A percentile compares a stretch with the other conserved stretches of the same genome.
phyloP scores from a whole-genome alignment of 345 rosid genomes.

The Lepidium africanum region DNA sequence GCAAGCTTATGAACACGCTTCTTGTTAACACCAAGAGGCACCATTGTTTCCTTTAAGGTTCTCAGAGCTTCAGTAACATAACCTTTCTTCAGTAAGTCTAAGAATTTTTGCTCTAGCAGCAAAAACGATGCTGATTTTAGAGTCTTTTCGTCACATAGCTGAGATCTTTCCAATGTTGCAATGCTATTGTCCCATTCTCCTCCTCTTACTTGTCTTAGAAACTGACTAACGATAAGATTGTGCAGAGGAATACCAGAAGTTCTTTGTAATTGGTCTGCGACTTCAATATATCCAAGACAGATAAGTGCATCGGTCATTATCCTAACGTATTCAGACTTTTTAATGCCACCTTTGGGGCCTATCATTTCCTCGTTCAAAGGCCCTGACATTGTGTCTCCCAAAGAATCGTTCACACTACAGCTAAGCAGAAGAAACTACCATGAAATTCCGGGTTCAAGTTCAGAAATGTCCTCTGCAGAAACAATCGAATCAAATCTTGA shows the following conservation, averaged over 20 bases:
- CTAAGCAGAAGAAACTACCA: no score
- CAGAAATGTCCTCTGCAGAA: neutral
- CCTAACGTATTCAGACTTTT: conserved; percentile 42
- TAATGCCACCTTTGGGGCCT: conserved; percentile 39
- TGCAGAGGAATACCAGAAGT: conserved; percentile 40
- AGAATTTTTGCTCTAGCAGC: conserved; percentile 44
- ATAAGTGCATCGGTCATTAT: conserved; percentile 40
- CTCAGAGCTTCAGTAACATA: conserved; percentile 28
- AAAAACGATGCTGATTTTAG: conserved; percentile 24
- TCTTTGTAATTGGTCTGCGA: conserved; percentile 35
- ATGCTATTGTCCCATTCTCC: conserved; percentile 51
- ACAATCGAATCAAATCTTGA: neutral
- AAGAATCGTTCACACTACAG: neutral
- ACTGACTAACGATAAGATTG: conserved; percentile 15
- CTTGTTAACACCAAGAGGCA: conserved; percentile 33
- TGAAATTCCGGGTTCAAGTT: no score
- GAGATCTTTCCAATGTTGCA: conserved; percentile 24
- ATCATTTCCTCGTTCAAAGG: conserved; percentile 25
- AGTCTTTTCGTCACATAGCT: conserved; percentile 27
- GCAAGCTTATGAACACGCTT: conserved; percentile 38
- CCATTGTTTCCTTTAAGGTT: conserved; percentile 39
- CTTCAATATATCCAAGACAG: conserved; percentile 45
- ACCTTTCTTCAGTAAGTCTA: conserved; percentile 28
- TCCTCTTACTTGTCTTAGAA: conserved; percentile 34
- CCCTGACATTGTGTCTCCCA: conserved; percentile 6